phyloP scores from a whole-genome alignment of 2,329 filamentous ascomycete genomes.

The Cladosporium colombiae region DNA sequence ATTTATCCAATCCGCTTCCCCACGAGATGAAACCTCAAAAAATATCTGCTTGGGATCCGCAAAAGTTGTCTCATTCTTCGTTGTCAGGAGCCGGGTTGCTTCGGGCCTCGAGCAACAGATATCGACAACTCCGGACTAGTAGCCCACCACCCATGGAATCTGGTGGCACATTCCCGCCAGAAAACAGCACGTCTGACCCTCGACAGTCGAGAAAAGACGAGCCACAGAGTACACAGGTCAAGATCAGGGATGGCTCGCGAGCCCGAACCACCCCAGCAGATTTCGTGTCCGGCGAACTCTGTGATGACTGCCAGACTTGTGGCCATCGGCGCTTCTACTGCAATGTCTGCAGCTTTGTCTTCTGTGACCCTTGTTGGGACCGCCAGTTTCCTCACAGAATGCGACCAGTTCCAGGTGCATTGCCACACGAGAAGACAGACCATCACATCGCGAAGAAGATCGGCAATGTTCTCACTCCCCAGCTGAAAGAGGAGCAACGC shows the following conservation, averaged over 20 bases:
- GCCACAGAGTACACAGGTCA: background rate
- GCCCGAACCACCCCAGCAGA: background rate
- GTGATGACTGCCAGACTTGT: background rate
- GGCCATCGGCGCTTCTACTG: conserved; percentile 9
- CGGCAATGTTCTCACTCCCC: conserved; percentile 33
- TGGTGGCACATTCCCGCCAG: too few relatives aligned
- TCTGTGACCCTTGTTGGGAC: conserved; percentile 11
- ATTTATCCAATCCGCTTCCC: too few relatives aligned
- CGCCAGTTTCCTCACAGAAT: background rate
- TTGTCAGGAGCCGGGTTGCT: too few relatives aligned
- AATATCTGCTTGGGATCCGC: too few relatives aligned
- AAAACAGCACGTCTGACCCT: too few relatives aligned
- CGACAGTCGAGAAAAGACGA: background rate
- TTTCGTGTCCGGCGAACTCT: conserved; percentile 6
- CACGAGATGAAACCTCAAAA: too few relatives aligned
- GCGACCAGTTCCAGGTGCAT: background rate
- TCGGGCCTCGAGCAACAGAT: too few relatives aligned
- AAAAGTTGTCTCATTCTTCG: too few relatives aligned
- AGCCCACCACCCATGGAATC: too few relatives aligned
- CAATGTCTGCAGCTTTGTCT: conserved; percentile 8
- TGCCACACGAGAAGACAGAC: conserved; percentile 42
- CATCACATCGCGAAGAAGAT: conserved; percentile 32
- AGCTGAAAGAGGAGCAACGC: conserved; percentile 33
- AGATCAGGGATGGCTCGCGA: background rate
- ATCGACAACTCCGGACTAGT: too few relatives aligned